Percentiles rank a stretch among this genome's conserved stretches.
These are phyloP conservation scores for Beauveria sp. DNA, from an alignment of 2,329 filamentous ascomycete species.

Conservation along the genomic window DNA sequence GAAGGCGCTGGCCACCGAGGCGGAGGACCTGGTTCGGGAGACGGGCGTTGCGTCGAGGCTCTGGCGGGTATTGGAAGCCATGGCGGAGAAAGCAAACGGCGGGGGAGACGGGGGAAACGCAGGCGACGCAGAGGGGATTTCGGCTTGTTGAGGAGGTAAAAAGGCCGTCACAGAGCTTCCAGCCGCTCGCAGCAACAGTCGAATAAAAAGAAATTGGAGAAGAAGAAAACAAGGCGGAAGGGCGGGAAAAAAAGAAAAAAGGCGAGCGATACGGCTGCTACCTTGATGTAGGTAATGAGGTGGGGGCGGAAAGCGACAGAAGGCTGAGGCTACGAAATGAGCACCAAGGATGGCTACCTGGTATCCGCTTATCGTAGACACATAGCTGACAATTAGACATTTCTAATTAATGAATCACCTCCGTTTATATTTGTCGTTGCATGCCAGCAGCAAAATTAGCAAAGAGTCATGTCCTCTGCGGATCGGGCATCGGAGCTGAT, in stretches of 20 bases:
- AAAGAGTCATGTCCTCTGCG: not conserved
- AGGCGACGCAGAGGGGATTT: not conserved
- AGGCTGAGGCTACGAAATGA: not conserved
- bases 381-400: not conserved
- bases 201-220: not conserved
- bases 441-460: not conserved
- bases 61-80: constrained; percentile 1
- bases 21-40: constrained; percentile 14
- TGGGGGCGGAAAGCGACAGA: not conserved
- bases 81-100: not conserved
- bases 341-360: not conserved
- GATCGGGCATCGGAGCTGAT: not conserved
- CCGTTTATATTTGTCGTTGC: not conserved
- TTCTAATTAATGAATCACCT: not conserved
- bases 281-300: not conserved
- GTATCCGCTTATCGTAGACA: not conserved
- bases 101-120: not conserved
- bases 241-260: not conserved
- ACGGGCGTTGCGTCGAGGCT: constrained; percentile 5
- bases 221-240: not conserved
- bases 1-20: constrained; percentile 27
- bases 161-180: not conserved
- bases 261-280: not conserved
- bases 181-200: not conserved
- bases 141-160: not conserved